These are phyloP conservation scores for Leucosporidium creatinivorum DNA, from an alignment of 768 basidiomycete genomes.

Conservation along the genomic window DNA sequence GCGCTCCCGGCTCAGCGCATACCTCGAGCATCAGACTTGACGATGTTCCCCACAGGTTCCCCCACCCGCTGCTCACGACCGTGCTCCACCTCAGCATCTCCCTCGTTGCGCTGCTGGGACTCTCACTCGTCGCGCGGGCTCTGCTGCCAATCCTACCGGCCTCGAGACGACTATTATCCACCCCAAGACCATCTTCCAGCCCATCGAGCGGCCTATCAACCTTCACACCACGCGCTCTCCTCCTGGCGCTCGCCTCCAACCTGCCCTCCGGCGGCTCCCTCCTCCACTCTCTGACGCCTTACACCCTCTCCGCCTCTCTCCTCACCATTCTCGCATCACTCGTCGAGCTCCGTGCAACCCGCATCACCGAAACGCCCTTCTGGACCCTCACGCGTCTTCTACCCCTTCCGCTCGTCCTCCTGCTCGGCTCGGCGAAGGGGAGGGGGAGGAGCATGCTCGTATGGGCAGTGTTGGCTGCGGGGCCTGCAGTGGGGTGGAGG, in stretches of 20 bases:
- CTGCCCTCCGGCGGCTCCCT: background rate
- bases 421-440: background rate
- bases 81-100: slow-evolving; percentile 10
- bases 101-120: background rate
- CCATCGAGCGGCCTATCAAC: background rate
- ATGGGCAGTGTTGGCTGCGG: background rate
- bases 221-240: background rate
- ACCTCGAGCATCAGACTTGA: too few species aligned
- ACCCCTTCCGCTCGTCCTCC: background rate
- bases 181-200: too few species aligned
- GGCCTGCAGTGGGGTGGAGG: background rate
- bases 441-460: background rate
- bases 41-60: slow-evolving; percentile 1
- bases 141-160: background rate
- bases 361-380: background rate
- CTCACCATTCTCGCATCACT: background rate
- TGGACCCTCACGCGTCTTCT: slow-evolving; percentile 5
- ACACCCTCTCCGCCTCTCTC: background rate
- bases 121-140: background rate
- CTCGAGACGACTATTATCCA: too few species aligned
- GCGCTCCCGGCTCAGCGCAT: background rate
- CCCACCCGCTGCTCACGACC: slow-evolving; percentile 13
- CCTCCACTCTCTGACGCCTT: background rate
- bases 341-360: background rate
- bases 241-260: background rate